Conservation (phyloP, 108 stramenopile genomes). For the Nitzschia sp. region DNA sequence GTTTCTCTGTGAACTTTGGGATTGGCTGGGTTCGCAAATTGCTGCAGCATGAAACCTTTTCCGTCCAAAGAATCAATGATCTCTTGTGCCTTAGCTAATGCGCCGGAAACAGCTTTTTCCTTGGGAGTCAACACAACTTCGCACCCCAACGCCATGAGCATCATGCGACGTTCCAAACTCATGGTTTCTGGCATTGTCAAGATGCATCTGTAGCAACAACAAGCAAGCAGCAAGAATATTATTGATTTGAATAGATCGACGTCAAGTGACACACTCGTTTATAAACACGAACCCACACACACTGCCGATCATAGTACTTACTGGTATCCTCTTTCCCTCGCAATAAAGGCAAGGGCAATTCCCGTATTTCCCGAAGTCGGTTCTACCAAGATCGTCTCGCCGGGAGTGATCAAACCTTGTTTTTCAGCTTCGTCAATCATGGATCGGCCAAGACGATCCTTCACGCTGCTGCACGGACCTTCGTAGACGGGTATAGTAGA, state of each 20-base stretch:
- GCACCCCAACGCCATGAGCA: constrained; percentile 62
- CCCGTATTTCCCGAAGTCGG: constrained; percentile 96
- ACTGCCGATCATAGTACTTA: too few relatives aligned
- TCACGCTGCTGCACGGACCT: constrained; percentile 60
- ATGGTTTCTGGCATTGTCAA: constrained; percentile 94
- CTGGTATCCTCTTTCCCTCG: constrained; percentile 50
- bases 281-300: too few relatives aligned
- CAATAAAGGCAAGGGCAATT: constrained; percentile 68
- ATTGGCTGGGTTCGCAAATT: constrained; percentile 82
- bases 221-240: neutral
- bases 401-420: constrained; percentile 76
- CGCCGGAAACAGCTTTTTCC: constrained; percentile 67
- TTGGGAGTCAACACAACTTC: constrained; percentile 77
- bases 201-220: constrained; percentile 57
- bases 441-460: constrained; percentile 86
- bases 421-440: constrained; percentile 87
- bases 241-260: too few relatives aligned
- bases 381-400: constrained; percentile 88
- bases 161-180: constrained; percentile 67
- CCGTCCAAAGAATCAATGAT: constrained; percentile 49
- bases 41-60: constrained; percentile 65
- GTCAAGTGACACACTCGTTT: too few relatives aligned
- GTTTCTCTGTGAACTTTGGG: constrained; percentile 72
- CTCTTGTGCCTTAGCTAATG: constrained; percentile 73
- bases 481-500: too few relatives aligned